Base-by-base conservation (phyloP, 305 asterid species). In the Ruellia speciosa region DNA sequence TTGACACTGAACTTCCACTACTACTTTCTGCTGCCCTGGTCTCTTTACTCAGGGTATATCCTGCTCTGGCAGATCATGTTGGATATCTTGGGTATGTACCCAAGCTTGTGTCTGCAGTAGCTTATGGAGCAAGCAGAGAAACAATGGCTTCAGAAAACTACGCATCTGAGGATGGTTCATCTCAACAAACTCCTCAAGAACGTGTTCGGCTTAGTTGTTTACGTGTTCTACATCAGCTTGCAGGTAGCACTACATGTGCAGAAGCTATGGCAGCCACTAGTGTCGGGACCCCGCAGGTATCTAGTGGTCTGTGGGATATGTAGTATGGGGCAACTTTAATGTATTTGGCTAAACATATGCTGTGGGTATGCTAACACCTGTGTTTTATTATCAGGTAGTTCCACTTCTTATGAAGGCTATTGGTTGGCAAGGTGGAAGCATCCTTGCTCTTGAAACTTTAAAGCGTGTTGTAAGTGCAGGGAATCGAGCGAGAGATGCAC, bases 241-340 rank as follows among this genome's bases (percentile, higher is more conserved):
- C 99, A 13, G 93, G 90, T 57, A 92, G 99, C 75, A 88, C 99
- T 62, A 88, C 87, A 19, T 92, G 99, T 62, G 99, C 97, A 13
- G 96, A 92, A 86, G 95, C 97, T 72, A 92, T 92, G 99, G 99
- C 99, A 47, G 99, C 99, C 28, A 92, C 97, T 69, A 86, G 99
- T 73, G 96, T 74, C 11, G 99, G 99, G 64, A 84, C 94, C 59
- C 94, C 96, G 59, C 97, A 92, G 89, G 99, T 86, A 70, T 75
- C 70, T 47, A 39, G 60, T 49, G 52, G 40, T 55, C 56, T 24
- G 9, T 12, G 8, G 11, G 18, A 20, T 13, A 0, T 58, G 9
- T 43, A n/a, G 7, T 46, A 12, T 40, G 12, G 31, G 31, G 17
- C 18, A 59, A 14, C 43, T 57, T 49, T 56, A 49, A 15, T 68